These are phyloP conservation scores for Fibroporia radiculosa DNA, from an alignment of 768 basidiomycete genomes.

Conservation along the genomic window DNA sequence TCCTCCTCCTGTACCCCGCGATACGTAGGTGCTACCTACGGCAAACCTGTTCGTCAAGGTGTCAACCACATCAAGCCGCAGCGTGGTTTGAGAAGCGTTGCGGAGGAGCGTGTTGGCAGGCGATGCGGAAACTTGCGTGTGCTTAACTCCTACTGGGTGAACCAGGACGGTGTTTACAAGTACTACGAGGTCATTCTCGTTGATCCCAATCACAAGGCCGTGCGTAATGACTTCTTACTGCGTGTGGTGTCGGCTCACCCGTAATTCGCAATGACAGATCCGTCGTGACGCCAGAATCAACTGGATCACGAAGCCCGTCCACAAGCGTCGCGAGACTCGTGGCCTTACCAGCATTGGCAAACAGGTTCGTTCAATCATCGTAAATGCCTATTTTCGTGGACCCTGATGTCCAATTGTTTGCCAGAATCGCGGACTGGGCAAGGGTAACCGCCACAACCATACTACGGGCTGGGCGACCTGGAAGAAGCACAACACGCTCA, in stretches of 20 bases:
- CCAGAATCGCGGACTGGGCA: constrained; percentile 95
- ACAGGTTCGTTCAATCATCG: constrained; percentile 48
- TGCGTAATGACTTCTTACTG: constrained; percentile 29
- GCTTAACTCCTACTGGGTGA: constrained; percentile 98
- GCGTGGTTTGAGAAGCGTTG: constrained; percentile 84
- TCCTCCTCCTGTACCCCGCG: neutral
- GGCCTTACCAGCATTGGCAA: constrained; percentile 97
- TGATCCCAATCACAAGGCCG: constrained; percentile 90
- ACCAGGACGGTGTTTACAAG: constrained; percentile 98
- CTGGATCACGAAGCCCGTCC: constrained; percentile 98
- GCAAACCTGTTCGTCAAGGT: constrained; percentile 99
- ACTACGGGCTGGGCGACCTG: constrained; percentile 85
- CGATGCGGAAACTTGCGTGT: constrained; percentile 96
- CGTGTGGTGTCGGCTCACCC: neutral
- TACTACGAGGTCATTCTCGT: constrained; percentile 99
- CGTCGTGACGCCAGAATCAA: constrained; percentile 96
- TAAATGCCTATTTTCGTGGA: neutral
- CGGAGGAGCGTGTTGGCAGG: constrained; percentile 96
- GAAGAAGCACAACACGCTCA: constrained; percentile 98
- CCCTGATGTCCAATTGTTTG: constrained; percentile 1
- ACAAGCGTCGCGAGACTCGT: constrained; percentile 97
- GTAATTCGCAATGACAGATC: constrained; percentile 40
- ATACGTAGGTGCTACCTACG: constrained; percentile 96
- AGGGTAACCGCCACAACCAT: constrained; percentile 92
- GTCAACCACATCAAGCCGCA: constrained; percentile 99